Conservation (phyloP, 1,284 basidiomycete species). For the Ustilago tritici region DNA sequence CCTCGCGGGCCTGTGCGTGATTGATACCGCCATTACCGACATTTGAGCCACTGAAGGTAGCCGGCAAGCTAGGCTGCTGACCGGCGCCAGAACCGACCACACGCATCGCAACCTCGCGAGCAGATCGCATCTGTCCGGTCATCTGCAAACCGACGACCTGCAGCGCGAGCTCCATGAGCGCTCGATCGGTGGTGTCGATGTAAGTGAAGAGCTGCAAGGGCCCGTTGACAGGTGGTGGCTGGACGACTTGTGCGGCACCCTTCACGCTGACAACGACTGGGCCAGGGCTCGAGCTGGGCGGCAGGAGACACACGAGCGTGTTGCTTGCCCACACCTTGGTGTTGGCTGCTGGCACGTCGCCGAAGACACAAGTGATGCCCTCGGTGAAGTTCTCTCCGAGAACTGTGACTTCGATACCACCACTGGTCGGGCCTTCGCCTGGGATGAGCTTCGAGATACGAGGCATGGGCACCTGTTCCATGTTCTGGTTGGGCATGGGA, state of each 20-base stretch:
- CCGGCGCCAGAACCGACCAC: slow-evolving; percentile 69
- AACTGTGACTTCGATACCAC: slow-evolving; percentile 94
- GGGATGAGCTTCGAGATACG: slow-evolving; percentile 75
- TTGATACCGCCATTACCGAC: slow-evolving; percentile 16
- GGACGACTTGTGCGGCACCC: slow-evolving; percentile 43
- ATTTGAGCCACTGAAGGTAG: slow-evolving; percentile 16
- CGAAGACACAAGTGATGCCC: slow-evolving; percentile 82
- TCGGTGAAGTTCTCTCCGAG: slow-evolving; percentile 80
- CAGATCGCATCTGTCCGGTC: slow-evolving; percentile 93
- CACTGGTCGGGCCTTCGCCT: slow-evolving; percentile 81
- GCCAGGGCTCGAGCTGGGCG: slow-evolving; percentile 84
- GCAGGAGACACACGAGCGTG: slow-evolving; percentile 90
- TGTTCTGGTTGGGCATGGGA: slow-evolving; percentile 37
- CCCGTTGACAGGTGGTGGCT: slow-evolving; percentile 71
- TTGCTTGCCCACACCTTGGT: slow-evolving; percentile 94
- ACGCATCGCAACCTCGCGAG: slow-evolving; percentile 82
- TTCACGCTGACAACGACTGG: slow-evolving; percentile 87
- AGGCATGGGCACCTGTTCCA: slow-evolving; percentile 58
- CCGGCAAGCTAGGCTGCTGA: slow-evolving; percentile 38
- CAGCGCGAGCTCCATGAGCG: slow-evolving; percentile 93
- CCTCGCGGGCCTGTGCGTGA: slow-evolving; percentile 42
- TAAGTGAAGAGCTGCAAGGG: slow-evolving; percentile 77
- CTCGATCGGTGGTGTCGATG: slow-evolving; percentile 87
- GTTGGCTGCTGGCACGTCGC: slow-evolving; percentile 82
- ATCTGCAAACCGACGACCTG: slow-evolving; percentile 95